A percentile compares a stretch with the other conserved stretches of the same genome.
Conservation (phyloP, 2,329 filamentous ascomycete genomes). For the Hypomyces rosellus region DNA sequence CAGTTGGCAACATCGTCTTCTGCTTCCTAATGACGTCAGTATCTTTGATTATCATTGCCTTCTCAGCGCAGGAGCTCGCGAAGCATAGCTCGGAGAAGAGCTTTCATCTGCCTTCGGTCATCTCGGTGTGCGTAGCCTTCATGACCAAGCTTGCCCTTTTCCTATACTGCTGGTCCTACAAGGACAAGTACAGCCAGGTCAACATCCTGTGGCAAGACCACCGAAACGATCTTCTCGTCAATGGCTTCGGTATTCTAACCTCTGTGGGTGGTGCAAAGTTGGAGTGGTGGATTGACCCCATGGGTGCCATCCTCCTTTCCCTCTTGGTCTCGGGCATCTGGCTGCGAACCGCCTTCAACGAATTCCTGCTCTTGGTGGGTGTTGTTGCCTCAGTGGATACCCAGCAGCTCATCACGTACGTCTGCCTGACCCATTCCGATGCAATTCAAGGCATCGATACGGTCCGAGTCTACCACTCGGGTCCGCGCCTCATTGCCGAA, state of each 20-base stretch:
- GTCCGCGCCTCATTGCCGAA: slow-evolving; percentile 84
- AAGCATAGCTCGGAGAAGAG: slow-evolving; percentile 47
- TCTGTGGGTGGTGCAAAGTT: slow-evolving; percentile 87
- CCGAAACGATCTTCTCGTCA: slow-evolving; percentile 94
- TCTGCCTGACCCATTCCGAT: slow-evolving; percentile 82
- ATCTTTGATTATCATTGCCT: slow-evolving; percentile 85
- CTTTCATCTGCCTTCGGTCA: slow-evolving; percentile 77
- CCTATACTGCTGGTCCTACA: slow-evolving; percentile 84
- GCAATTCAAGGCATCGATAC: slow-evolving; percentile 84
- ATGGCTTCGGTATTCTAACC: slow-evolving; percentile 85
- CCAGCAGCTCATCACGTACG: slow-evolving; percentile 90
- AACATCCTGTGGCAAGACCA: slow-evolving; percentile 95
- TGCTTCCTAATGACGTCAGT: slow-evolving; percentile 94
- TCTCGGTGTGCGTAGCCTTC: slow-evolving; percentile 81
- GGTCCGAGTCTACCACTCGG: slow-evolving; percentile 87
- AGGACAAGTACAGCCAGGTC: slow-evolving; percentile 87
- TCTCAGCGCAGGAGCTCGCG: slow-evolving; percentile 67
- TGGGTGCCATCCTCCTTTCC: slow-evolving; percentile 81
- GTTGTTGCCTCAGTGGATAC: slow-evolving; percentile 79
- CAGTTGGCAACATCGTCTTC: slow-evolving; percentile 91
- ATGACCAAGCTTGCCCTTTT: slow-evolving; percentile 77
- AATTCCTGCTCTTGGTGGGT: slow-evolving; percentile 88
- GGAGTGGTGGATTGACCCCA: slow-evolving; percentile 90
- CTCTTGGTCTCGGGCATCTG: slow-evolving; percentile 72
- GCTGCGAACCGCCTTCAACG: slow-evolving; percentile 76